phyloP scores from a whole-genome alignment of 805 yeast genomes.

The Lipomyces spencermartinsiae region DNA sequence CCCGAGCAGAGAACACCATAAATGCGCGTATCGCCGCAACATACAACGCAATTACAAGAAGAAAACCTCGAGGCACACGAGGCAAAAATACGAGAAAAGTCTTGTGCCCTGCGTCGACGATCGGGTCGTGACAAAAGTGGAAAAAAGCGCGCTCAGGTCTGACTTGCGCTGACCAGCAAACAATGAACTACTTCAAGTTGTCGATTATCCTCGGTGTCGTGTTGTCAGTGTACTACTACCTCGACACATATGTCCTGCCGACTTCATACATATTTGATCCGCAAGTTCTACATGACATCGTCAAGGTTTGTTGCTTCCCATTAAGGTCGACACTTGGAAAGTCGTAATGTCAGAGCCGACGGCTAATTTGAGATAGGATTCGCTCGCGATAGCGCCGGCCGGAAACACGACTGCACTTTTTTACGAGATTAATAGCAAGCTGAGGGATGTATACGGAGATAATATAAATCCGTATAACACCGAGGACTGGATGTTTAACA shows the following conservation, averaged over 20 bases:
- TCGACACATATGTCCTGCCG: conserved; percentile 72
- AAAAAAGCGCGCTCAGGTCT: background rate
- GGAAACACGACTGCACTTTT: conserved; percentile 65
- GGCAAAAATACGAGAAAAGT: background rate
- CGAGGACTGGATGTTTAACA: conserved; percentile 94
- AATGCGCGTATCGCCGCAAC: no score
- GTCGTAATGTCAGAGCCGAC: background rate
- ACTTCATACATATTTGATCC: conserved; percentile 72
- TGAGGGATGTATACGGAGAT: conserved; percentile 73
- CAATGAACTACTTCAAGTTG: conserved; percentile 18
- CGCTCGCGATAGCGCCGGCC: conserved; percentile 46
- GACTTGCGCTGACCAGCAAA: background rate
- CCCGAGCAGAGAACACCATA: no score
- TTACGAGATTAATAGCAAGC: conserved; percentile 61
- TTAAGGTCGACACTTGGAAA: no score
- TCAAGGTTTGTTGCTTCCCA: conserved; percentile 39
- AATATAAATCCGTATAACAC: conserved; percentile 71
- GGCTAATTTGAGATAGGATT: conserved; percentile 12
- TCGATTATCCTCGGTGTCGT: conserved; percentile 27
- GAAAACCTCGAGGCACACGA: background rate
- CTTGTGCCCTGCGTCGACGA: background rate
- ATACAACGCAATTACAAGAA: background rate
- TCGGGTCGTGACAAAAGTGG: background rate
- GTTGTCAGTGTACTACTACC: conserved; percentile 21
- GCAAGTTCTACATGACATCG: conserved; percentile 61